Evolutionary conservation across 2,329 filamentous ascomycete genomes (phyloP).

Genomic region (Endocalyx cinctus): DNA sequence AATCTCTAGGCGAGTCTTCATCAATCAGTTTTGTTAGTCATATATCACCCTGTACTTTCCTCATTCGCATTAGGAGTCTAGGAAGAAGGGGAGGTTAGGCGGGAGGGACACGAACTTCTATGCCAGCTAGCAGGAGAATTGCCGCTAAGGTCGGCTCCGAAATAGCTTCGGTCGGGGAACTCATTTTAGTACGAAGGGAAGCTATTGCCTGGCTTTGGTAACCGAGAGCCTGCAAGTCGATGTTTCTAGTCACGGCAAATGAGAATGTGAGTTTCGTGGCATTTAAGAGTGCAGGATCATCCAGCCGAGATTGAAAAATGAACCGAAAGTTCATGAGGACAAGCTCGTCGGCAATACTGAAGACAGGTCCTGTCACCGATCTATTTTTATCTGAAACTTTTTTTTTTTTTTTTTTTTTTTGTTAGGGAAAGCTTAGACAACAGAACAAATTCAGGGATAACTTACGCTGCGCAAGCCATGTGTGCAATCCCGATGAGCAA

Average conservation of each 20-base stretch:
- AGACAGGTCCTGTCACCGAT: slow-evolving; percentile 29
- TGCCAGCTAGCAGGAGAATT: slow-evolving; percentile 36
- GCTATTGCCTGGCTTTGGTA: slow-evolving; percentile 31
- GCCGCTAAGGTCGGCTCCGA: slow-evolving; percentile 35
- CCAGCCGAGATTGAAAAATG: slow-evolving; percentile 27
- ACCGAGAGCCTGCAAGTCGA: slow-evolving; percentile 29
- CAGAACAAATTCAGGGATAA: background rate
- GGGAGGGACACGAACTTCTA: slow-evolving; percentile 30
- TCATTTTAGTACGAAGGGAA: slow-evolving; percentile 30
- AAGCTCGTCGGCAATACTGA: slow-evolving; percentile 32
- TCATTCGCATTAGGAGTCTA: too few relatives aligned
- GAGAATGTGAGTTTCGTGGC: slow-evolving; percentile 35
- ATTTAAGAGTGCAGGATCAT: slow-evolving; percentile 33
- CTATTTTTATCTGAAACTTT: slow-evolving; percentile 11
- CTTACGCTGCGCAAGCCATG: slow-evolving; percentile 16
- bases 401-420: too few relatives aligned
- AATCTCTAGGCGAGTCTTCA: slow-evolving; percentile 32
- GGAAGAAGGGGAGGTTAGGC: too few relatives aligned
- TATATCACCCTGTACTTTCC: background rate
- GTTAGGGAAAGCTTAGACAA: too few relatives aligned
- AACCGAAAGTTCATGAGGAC: slow-evolving; percentile 32
- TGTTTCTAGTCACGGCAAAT: slow-evolving; percentile 23
- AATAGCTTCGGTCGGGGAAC: slow-evolving; percentile 17
- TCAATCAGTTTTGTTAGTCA: slow-evolving; percentile 6
- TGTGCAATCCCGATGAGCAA: slow-evolving; percentile 17